phyloP scores from a whole-genome alignment of 23 red algal genomes.

The Gracilariopsis chorda region DNA sequence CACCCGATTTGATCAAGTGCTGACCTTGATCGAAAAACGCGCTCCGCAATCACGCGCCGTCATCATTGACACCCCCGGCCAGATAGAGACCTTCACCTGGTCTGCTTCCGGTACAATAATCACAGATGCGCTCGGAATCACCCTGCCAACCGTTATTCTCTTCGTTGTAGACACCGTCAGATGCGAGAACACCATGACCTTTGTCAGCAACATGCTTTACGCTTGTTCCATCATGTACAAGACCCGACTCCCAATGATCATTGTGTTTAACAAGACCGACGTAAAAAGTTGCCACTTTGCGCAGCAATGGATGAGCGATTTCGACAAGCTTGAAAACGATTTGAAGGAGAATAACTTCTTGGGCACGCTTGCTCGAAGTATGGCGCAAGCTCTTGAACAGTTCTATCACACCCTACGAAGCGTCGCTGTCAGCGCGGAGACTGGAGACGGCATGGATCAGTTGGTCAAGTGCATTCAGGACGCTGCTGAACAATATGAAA shows the following conservation, averaged over 20 bases:
- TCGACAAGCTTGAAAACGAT: slow-evolving; percentile 75
- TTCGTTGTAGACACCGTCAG: slow-evolving; percentile 93
- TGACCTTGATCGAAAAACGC: slow-evolving; percentile 70
- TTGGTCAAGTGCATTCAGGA: slow-evolving; percentile 56
- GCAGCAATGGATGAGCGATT: slow-evolving; percentile 91
- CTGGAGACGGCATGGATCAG: slow-evolving; percentile 82
- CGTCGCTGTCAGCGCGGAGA: slow-evolving; percentile 76
- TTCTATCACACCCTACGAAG: slow-evolving; percentile 84
- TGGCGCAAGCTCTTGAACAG: slow-evolving; percentile 91
- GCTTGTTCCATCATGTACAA: slow-evolving; percentile 99
- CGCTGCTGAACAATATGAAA: slow-evolving; percentile 66
- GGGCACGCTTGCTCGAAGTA: slow-evolving; percentile 74
- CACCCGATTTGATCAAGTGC: slow-evolving; percentile 85
- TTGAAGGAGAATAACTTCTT: slow-evolving; percentile 78
- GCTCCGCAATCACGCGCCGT: slow-evolving; percentile 49
- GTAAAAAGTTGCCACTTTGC: slow-evolving; percentile 58
- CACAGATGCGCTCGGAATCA: slow-evolving; percentile 74
- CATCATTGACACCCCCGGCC: slow-evolving; percentile 95
- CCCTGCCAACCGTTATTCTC: slow-evolving; percentile 86
- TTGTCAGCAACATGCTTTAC: slow-evolving; percentile 97
- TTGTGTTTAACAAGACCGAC: slow-evolving; percentile 98
- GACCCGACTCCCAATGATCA: slow-evolving; percentile 85
- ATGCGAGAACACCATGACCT: slow-evolving; percentile 78
- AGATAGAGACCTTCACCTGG: slow-evolving; percentile 99
- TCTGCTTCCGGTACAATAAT: slow-evolving; percentile 93